phyloP scores from a whole-genome alignment of 805 yeast genomes.

The Yarrowia sp. region DNA sequence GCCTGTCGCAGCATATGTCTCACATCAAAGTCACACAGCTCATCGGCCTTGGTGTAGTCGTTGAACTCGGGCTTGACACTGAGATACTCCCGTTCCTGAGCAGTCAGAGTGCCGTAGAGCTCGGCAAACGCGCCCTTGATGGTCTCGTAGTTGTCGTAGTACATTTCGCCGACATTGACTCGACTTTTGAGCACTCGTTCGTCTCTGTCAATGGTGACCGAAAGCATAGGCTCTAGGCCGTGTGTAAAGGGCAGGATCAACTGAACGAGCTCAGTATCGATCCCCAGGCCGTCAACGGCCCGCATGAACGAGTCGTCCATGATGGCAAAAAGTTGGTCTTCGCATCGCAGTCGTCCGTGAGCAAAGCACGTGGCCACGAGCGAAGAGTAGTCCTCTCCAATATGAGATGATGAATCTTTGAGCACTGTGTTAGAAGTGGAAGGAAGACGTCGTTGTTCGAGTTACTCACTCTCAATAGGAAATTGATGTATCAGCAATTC shows the following conservation, averaged over 20 bases:
- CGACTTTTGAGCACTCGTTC: constrained; percentile 27
- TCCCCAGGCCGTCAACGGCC: constrained; percentile 12
- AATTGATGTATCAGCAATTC: constrained; percentile 19
- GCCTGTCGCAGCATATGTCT: constrained; percentile 27
- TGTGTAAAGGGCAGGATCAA: constrained; percentile 18
- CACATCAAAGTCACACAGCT: constrained; percentile 30
- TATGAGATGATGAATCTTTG: constrained; percentile 30
- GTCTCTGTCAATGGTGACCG: constrained; percentile 32
- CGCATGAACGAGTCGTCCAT: constrained; percentile 29
- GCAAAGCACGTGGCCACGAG: constrained; percentile 25
- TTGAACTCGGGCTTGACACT: constrained; percentile 20
- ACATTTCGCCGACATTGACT: constrained; percentile 31
- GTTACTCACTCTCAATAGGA: constrained; percentile 35
- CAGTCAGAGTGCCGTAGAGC: constrained; percentile 27
- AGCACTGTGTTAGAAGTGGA: constrained; percentile 28
- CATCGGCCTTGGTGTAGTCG: constrained; percentile 24
- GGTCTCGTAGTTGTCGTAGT: constrained; percentile 33
- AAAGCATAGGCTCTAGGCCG: constrained; percentile 29
- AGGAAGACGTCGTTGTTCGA: not conserved
- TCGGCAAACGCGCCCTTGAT: constrained; percentile 36
- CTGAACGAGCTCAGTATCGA: constrained; percentile 21
- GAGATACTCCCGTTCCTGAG: constrained; percentile 26
- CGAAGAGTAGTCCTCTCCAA: constrained; percentile 21
- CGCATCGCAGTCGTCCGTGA: constrained; percentile 29
- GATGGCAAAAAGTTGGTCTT: constrained; percentile 23